A percentile compares a stretch with the other conserved stretches of the same genome.
phyloP scores from a whole-genome alignment of 164 flowering plant species.

The Vitis riparia region DNA sequence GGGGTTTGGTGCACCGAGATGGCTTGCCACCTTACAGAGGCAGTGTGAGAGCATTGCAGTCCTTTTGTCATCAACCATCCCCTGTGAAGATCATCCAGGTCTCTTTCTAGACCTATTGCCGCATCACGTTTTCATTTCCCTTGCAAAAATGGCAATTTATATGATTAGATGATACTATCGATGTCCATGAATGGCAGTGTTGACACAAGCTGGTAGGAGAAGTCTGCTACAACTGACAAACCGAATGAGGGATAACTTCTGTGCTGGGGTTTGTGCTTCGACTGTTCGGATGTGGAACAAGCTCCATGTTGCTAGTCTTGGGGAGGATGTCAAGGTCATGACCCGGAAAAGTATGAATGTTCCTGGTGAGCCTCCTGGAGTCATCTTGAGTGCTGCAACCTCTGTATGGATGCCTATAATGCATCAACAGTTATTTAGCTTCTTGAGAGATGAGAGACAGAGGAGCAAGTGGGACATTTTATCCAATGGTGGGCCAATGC shows the following conservation, averaged over 20 bases:
- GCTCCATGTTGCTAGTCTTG: constrained; percentile 32
- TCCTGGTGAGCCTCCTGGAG: constrained; percentile 74
- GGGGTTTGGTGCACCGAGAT: constrained; percentile 39
- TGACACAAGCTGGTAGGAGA: constrained; percentile 38
- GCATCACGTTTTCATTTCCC: too few species aligned
- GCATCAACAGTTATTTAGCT: constrained; percentile 53
- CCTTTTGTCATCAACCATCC: constrained; percentile 19
- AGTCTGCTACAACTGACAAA: constrained; percentile 69
- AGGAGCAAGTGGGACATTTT: constrained; percentile 77
- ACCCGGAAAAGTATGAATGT: constrained; percentile 44
- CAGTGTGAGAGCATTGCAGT: constrained; percentile 29
- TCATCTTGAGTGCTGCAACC: constrained; percentile 67
- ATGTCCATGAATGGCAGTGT: constrained; percentile 18
- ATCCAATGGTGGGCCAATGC: constrained; percentile 58
- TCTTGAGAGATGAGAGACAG: constrained; percentile 46
- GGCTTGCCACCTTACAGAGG: constrained; percentile 38
- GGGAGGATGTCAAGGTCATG: constrained; percentile 51
- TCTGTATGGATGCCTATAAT: constrained; percentile 74
- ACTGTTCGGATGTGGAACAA: constrained; percentile 55
- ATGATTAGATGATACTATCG: too few species aligned
- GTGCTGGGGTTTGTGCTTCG: constrained; percentile 62
- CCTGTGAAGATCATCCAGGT: constrained; percentile 18
- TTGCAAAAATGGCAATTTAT: too few species aligned
- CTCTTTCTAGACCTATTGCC: neutral
- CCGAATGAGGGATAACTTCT: constrained; percentile 68